phyloP scores from a whole-genome alignment of 2,329 filamentous ascomycete species.

The Xylogone sp. region DNA sequence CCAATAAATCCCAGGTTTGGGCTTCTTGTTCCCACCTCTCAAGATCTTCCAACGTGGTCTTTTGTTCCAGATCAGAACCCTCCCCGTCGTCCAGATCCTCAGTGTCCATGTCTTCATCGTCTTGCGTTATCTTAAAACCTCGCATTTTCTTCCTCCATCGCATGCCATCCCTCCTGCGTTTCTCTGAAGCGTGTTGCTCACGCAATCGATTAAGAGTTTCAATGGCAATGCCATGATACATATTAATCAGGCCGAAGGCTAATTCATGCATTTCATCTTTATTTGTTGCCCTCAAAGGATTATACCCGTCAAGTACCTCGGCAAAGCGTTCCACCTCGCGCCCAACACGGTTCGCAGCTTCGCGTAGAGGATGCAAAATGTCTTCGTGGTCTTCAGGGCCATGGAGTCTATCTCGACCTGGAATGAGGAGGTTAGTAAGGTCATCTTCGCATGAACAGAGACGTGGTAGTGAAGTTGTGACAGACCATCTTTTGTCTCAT shows the following conservation, averaged over 20 bases:
- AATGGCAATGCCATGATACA: conserved; percentile 56
- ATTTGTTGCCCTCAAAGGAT: conserved; percentile 44
- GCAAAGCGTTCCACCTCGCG: conserved; percentile 87
- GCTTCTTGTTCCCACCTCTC: conserved; percentile 75
- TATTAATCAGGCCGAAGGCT: conserved; percentile 64
- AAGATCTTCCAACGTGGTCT: conserved; percentile 43
- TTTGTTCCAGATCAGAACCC: conserved; percentile 12
- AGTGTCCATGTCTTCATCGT: conserved; percentile 27
- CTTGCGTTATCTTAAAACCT: conserved; percentile 22
- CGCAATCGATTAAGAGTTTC: conserved; percentile 41
- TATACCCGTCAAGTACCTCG: conserved; percentile 74
- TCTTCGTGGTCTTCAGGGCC: conserved; percentile 38
- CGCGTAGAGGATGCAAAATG: conserved; percentile 55
- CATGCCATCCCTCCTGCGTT: conserved; percentile 21
- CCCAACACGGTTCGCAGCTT: conserved; percentile 65
- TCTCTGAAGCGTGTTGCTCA: conserved; percentile 31
- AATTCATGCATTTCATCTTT: conserved; percentile 56
- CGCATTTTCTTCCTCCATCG: conserved; percentile 32
- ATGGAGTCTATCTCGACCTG: conserved; percentile 23
- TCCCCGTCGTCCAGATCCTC: conserved; percentile 54
- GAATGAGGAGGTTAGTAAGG: conserved; percentile 6
- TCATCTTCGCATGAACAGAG: conserved; percentile 21
- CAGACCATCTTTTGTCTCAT: conserved; percentile 20
- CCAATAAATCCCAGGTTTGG: conserved; percentile 86
- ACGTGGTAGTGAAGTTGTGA: conserved; percentile 20